Evolutionary conservation across 805 yeast species (phyloP), one percentile per base, ranked within the genome.

Genomic region (Saccharomycopsis sp.): DNA sequence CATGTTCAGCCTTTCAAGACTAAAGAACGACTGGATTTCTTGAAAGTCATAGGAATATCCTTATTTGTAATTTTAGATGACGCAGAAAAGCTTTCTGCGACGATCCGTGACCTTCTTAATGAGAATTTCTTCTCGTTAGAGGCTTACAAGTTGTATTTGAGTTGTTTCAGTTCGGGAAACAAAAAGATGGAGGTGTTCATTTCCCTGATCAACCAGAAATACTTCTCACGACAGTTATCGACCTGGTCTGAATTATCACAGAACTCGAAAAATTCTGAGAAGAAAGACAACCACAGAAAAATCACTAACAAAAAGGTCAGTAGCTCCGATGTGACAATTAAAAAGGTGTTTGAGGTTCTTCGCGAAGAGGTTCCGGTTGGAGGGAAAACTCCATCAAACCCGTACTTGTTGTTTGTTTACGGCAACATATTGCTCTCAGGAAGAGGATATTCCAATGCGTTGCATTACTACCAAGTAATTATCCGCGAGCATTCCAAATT

Each of bases 121-220:
- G 80, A 81, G 22, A 83, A 80, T 64, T 97, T 89, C 68, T 92
- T 93, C 70, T 82, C 89, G 38, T 84, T 89, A 52, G 82, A 83
- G 57, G 78, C 84, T 0, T 76, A 84, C 61, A 82, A 84, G 60
- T 69, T 89, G 23, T 89, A 90, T 68, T 70, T 87, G 67, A 81
- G 86, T 52, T 77, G 87, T 52, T 82, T 87, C 60, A 73, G 86
- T 1, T 78, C 87, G 0, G 91, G 93, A 0, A 73, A 75, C 29
- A 73, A 73, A 3, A 80, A 87, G 0, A 73, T 81, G 65, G 86
- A 82, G 14, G 76, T 80, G 17, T 82, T 86, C 67, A 85, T 89
- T 54, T 85, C 87, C 53, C 84, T 89, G 41, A 88, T 89, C 62
- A 93, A 89, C 67, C 98, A 93, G 66, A 94, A 94, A 69, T 93